Evolutionary conservation across 2,329 filamentous ascomycete species (phyloP).

Genomic region (Ophiostoma montium): DNA sequence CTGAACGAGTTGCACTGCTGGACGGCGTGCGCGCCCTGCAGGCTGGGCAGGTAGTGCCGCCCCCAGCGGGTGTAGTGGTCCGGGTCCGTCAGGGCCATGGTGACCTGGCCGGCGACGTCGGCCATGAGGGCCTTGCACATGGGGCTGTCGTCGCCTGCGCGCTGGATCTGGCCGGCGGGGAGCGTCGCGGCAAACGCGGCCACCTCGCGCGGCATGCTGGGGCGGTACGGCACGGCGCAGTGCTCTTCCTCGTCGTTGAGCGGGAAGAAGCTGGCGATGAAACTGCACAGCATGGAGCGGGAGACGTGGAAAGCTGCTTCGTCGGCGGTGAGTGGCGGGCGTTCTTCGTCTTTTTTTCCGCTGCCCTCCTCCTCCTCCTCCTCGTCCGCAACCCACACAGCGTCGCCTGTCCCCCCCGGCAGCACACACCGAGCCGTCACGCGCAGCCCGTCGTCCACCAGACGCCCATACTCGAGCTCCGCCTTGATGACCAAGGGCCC

Average conservation of each 20-base stretch:
- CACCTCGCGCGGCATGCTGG: slow-evolving; percentile 6
- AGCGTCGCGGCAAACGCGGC: not conserved
- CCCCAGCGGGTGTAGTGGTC: slow-evolving; percentile 38
- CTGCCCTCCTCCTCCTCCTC: not conserved
- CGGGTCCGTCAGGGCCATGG: slow-evolving; percentile 27
- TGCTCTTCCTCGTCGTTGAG: slow-evolving; percentile 27
- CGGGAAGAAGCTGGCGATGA: slow-evolving; percentile 31
- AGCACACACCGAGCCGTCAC: slow-evolving; percentile 1
- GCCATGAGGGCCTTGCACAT: slow-evolving; percentile 32
- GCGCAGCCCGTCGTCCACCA: slow-evolving; percentile 22
- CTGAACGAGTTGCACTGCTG: slow-evolving; percentile 51
- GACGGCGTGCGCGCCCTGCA: slow-evolving; percentile 39
- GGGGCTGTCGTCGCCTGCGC: slow-evolving; percentile 20
- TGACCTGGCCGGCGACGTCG: slow-evolving; percentile 40
- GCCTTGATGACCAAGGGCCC: not conserved
- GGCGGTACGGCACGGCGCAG: not conserved
- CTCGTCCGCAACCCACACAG: not conserved
- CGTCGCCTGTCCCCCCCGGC: not conserved
- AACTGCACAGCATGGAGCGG: slow-evolving; percentile 34
- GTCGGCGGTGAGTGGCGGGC: slow-evolving; percentile 15
- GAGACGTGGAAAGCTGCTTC: slow-evolving; percentile 38
- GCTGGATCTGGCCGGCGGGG: not conserved
- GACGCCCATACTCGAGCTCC: slow-evolving; percentile 16
- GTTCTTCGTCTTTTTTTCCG: not conserved
- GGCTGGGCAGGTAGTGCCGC: slow-evolving; percentile 40